Evolutionary conservation across 1,139 yeast species (phyloP).

Genomic region (Blastobotrys illinoisensis): DNA sequence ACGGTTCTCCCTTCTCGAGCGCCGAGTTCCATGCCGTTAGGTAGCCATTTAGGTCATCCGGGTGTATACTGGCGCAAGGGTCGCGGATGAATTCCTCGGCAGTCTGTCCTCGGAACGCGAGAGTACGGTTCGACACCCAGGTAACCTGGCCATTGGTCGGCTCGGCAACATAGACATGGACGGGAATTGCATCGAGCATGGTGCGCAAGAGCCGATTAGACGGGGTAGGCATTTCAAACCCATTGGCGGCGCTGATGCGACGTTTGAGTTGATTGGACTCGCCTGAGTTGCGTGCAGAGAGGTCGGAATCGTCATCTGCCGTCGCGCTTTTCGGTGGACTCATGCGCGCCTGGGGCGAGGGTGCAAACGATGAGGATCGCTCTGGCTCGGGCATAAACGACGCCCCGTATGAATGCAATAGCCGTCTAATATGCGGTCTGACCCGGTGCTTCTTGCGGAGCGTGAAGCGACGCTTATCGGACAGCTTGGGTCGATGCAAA

Average conservation of each 20-base stretch:
- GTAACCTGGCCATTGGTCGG: conserved; percentile 31
- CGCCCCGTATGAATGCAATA: conserved; percentile 22
- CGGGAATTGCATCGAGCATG: conserved; percentile 34
- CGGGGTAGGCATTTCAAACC: conserved; percentile 18
- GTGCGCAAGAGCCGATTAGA: conserved; percentile 28
- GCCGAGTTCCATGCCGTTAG: conserved; percentile 28
- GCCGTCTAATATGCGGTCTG: conserved; percentile 17
- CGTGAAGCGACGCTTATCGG: conserved; percentile 6
- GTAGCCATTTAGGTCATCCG: conserved; percentile 28
- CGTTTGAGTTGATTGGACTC: background rate
- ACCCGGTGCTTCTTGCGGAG: conserved; percentile 11
- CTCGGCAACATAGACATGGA: conserved; percentile 33
- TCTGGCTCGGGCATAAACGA: conserved; percentile 19
- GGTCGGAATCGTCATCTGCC: background rate
- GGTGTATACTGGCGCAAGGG: conserved; percentile 27
- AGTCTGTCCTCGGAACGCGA: conserved; percentile 32
- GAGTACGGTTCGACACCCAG: conserved; percentile 34
- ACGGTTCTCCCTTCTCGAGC: conserved; percentile 29
- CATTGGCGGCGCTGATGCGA: background rate
- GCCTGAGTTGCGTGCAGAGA: background rate
- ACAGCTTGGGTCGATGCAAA: background rate
- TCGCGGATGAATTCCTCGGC: conserved; percentile 27
- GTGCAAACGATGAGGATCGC: conserved; percentile 3
- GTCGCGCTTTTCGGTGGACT: background rate
- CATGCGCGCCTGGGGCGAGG: background rate